Evolutionary conservation across 2,329 filamentous ascomycete genomes (phyloP), one percentile per base, ranked within the genome.

Genomic region (Madurella fahalii): DNA sequence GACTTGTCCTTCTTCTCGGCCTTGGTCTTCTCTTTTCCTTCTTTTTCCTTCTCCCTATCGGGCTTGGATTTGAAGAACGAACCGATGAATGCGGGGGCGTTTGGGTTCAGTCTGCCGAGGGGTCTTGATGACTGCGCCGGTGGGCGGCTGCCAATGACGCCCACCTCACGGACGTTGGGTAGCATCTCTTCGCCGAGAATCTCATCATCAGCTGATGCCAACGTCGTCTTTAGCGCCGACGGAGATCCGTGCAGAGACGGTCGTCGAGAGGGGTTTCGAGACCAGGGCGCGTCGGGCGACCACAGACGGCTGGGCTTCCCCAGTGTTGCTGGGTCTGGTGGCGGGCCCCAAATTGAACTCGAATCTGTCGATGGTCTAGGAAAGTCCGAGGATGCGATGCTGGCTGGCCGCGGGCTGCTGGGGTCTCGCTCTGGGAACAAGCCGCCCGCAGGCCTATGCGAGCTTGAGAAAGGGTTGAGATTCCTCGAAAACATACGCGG

Each of bases 51-150:
- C 65, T 74, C 53, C 71, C 71, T 15, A 25, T 61, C 58, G 47
- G 66, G 62, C 58, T 73, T 76, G 31, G 68, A 68, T 4, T 78
- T 76, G 63, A 84, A 82, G 55, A 94, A 82, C 39, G 85, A 80
- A 9, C 80, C 85, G 71, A 87, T 93, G 68, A 97, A 97, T 1
- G 87, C 89, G 9, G 92, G 92, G 0, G 93, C 94, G 7, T 89
- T 83, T 8, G 94, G 94, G 64, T 99, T 97, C 30, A 97, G 78
- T 64, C 71, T 70, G 67, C 85, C 74, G 65, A 66, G 77, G 75
- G 45, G 50, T 17, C 53, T 58, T 37, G 58, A 56, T 69, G 69
- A 75, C 40, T 72, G 63, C 7, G 67, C 69, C 4, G 74, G 72
- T 2, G 87, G 90, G 2, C 86, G 84, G 45, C 90, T 95, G 20